Evolutionary conservation across 345 rosid species (phyloP).

Genomic region (Microthlaspi erraticum): DNA sequence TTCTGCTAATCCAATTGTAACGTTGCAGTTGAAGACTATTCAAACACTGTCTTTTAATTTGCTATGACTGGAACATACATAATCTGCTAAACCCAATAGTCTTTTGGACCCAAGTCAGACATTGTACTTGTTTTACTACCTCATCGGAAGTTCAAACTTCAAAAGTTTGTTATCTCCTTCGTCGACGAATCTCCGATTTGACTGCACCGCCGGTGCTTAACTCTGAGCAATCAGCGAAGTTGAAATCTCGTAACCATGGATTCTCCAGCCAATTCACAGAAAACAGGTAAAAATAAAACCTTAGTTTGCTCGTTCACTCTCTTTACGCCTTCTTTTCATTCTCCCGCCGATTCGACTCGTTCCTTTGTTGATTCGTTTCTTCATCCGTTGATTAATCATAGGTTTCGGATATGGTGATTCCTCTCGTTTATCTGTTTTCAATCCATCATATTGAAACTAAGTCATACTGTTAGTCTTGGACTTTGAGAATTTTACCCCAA

Average conservation of each 20-base stretch:
- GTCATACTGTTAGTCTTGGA: background rate
- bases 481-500: background rate
- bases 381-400: background rate
- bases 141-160: background rate
- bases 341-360: background rate
- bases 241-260: constrained; percentile 1
- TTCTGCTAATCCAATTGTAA: background rate
- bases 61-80: background rate
- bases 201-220: constrained; percentile 20
- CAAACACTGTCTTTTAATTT: constrained; percentile 7
- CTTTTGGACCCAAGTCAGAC: background rate
- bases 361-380: background rate
- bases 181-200: constrained; percentile 22
- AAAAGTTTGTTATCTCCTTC: background rate
- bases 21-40: background rate
- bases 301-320: background rate
- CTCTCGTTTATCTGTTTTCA: background rate
- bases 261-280: constrained; percentile 52
- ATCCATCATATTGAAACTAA: background rate
- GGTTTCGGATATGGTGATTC: background rate
- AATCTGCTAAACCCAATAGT: background rate
- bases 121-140: background rate
- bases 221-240: constrained; percentile 31
- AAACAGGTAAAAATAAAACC: constrained; percentile 42
- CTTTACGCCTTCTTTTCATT: background rate